Evolutionary conservation across 2,329 filamentous ascomycete genomes (phyloP), one percentile per base, ranked within the genome.

Genomic region (Tolypocladium ovalisporum): DNA sequence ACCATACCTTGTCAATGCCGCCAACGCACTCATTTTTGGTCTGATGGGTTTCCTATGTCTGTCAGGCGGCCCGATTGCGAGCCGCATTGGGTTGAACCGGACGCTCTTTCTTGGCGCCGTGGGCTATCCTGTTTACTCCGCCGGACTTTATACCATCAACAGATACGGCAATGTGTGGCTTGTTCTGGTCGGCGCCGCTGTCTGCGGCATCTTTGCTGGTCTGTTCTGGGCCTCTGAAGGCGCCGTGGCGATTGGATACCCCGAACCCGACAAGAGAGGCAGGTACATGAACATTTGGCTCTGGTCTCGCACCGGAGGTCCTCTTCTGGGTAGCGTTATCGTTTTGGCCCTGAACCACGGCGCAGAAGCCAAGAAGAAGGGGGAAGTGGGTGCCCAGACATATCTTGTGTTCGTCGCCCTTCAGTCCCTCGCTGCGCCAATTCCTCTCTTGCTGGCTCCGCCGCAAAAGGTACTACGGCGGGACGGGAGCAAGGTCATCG

Each of bases 211-310:
- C 29, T 75, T 73, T 1, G 77, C 77, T 0, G 77, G 76, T 1
- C 66, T 79, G 1, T 79, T 80, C 66, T 80, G 78, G 77, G 75
- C 76, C 0, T 71, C 72, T 10, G 78, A 80, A 63, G 78, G 76
- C 15, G 76, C 78, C 0, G 71, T 80, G 5, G 76, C 76, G 0
- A 66, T 79, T 13, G 77, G 76, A 0, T 80, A 80, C 52, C 75
- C 78, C 0, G 77, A 79, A 59, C 70, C 73, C 1, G 61, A 2
- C 19, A 79, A 78, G 58, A 66, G 77, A 53, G 78, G 76, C 2
- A 70, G 67, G 42, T 79, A 64, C 36, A 52, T 68, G 54, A 66
- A 66, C 22, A 66, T 67, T n/a, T 68, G 66, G 66, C 61, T 68
- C 2, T 78, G 75, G 73, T 80, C 79, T 60, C 71, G 79, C 9